A percentile compares a stretch with the other conserved stretches of the same genome.
Evolutionary conservation across 139 green algal genomes (phyloP).

Genomic region (Penium margaritaceum): DNA sequence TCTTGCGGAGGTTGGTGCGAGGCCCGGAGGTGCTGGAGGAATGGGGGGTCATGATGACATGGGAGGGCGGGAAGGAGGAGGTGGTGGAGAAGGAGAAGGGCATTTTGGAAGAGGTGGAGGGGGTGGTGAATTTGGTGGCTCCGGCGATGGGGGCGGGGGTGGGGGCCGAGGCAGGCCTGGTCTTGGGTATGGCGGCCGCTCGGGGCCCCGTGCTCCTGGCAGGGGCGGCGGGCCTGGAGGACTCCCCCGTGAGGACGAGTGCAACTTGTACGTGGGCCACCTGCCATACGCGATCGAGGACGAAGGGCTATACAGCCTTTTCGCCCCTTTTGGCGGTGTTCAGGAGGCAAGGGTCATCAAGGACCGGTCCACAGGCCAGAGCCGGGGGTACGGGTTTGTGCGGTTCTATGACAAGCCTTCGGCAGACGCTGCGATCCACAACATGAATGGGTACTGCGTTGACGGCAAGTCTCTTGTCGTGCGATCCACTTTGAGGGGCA

Average conservation of each 20-base stretch:
- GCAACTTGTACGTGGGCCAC: slow-evolving; percentile 48
- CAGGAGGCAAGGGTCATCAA: slow-evolving; percentile 43
- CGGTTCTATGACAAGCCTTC: slow-evolving; percentile 25
- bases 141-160: background rate
- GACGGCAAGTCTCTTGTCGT: slow-evolving; percentile 49
- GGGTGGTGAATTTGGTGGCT: background rate
- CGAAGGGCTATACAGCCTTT: slow-evolving; percentile 27
- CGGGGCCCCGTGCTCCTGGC: background rate
- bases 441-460: slow-evolving; percentile 47
- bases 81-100: background rate
- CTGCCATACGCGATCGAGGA: slow-evolving; percentile 34
- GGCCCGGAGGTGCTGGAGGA: slow-evolving; percentile 6
- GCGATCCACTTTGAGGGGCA: slow-evolving; percentile 50
- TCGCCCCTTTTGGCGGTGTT: slow-evolving; percentile 31
- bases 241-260: slow-evolving; percentile 37
- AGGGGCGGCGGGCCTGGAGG: background rate
- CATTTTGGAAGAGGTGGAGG: too few species aligned
- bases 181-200: background rate
- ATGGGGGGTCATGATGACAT: background rate
- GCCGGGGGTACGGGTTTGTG: slow-evolving; percentile 50
- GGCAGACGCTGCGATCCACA: slow-evolving; percentile 23
- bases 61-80: slow-evolving; percentile 6
- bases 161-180: background rate
- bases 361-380: slow-evolving; percentile 33
- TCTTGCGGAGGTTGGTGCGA: slow-evolving; percentile 71